Base-by-base conservation (phyloP, 176 grass and related monocot species). In the Triticum aestivum region DNA sequence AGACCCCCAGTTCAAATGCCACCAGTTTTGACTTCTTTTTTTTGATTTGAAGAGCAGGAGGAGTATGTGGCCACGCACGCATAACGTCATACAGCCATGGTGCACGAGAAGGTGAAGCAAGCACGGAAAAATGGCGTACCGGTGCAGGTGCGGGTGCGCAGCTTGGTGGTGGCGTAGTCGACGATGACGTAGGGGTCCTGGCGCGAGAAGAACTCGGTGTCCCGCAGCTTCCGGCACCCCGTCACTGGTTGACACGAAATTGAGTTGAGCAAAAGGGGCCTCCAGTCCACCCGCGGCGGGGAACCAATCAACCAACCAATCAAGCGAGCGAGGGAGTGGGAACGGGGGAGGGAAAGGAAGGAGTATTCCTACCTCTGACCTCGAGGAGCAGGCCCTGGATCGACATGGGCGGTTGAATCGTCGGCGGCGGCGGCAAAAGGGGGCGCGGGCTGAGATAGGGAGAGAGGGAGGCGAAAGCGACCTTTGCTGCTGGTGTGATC, bases 121-220 rank as follows among this genome's bases (percentile, higher is more conserved):
- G 33, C 33, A 34, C 33, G 33, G 33, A 34, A 34, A 34, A 34
- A 34, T 34, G 33, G 33, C 33, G 29, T 73, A 98, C 96, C 91
- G 27, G 93, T 95, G 89, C 96, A 95, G 32, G 96, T 98, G 18
- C 90, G 54, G 11, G 93, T 95, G 64, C 96, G 93, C 26, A 91
- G 71, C 85, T 90, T 95, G 80, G 84, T 91, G 86, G 30, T 88
- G 84, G 91, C 91, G 80, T 95, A 98, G 29, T 95, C 93, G 82
- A 98, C 1, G 79, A 89, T 80, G 86, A 98, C 93, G 85, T 98
- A 98, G 77, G 96, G 93, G 76, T 98, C 96, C 86, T 94, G 93
- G 4, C 96, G 87, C 41, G 88, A 49, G 89, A 98, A 92, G 71
- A 95, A 61, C 91, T 98, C 93, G 21, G 91, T 98, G 88, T 98